Conservation (phyloP, 2,329 filamentous ascomycete species). For the Chaetomiaceae sp. region DNA sequence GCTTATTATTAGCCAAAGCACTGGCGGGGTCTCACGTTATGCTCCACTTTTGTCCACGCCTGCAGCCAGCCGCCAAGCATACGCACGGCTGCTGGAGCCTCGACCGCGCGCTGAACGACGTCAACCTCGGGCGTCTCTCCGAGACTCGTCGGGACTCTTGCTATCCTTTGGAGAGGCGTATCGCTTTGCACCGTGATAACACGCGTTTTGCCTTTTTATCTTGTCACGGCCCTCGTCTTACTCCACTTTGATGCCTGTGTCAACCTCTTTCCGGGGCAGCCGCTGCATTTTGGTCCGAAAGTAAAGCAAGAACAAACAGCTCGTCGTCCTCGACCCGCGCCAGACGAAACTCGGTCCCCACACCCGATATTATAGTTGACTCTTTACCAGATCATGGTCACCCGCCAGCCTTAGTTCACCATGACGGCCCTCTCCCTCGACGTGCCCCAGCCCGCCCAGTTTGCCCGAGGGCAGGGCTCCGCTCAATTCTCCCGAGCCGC, state of each 20-base stretch:
- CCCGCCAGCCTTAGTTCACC: conserved; percentile 10
- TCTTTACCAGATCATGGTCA: conserved; percentile 18
- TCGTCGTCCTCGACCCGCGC: not conserved
- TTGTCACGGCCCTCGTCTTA: no score
- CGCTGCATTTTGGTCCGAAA: not conserved
- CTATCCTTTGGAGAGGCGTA: no score
- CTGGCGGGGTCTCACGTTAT: not conserved
- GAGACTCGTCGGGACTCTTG: no score
- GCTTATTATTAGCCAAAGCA: no score
- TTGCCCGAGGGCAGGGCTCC: conserved; percentile 17
- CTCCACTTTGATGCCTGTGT: conserved; percentile 2
- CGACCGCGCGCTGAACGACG: conserved; percentile 4
- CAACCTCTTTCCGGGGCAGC: not conserved
- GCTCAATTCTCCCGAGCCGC: conserved; percentile 16
- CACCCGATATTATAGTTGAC: not conserved
- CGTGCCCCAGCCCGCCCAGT: conserved; percentile 15
- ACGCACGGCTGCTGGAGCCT: not conserved
- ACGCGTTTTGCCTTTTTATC: no score
- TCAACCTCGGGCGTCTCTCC: no score
- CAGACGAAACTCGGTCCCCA: not conserved
- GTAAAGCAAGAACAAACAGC: not conserved
- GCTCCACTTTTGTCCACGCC: no score
- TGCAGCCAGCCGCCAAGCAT: no score
- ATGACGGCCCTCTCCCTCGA: conserved; percentile 27
- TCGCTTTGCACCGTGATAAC: no score